Evolutionary conservation across 768 basidiomycete genomes (phyloP).

Genomic region (Hemileccinum impolitum): DNA sequence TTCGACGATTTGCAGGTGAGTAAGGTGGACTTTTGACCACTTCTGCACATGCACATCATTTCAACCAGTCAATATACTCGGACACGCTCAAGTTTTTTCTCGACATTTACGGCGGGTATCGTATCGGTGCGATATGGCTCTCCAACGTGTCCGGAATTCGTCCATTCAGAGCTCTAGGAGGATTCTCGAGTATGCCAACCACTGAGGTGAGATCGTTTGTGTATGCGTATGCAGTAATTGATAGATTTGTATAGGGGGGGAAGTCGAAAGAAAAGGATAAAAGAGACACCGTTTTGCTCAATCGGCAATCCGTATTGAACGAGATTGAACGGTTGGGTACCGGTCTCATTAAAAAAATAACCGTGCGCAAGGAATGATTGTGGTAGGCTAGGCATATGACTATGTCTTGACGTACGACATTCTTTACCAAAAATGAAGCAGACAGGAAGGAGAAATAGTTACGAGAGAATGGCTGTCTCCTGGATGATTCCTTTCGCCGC

Average conservation of each 20-base stretch:
- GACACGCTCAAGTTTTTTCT: conserved; percentile 82
- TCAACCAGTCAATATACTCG: conserved; percentile 58
- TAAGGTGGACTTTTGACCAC: not conserved
- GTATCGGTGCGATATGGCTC: conserved; percentile 86
- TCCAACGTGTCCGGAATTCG: conserved; percentile 58
- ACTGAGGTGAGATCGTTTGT: conserved; percentile 27
- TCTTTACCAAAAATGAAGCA: not conserved
- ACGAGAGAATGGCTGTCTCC: conserved; percentile 27
- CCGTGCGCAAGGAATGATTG: conserved; percentile 7
- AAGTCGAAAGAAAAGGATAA: conserved; percentile 49
- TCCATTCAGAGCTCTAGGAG: conserved; percentile 77
- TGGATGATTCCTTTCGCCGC: conserved; percentile 24
- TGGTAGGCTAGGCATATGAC: not conserved
- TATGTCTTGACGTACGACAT: not conserved
- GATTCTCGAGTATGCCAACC: conserved; percentile 68
- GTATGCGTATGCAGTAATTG: not conserved
- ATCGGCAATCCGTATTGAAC: conserved; percentile 59
- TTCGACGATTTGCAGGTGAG: conserved; percentile 71
- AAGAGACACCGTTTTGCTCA: conserved; percentile 55
- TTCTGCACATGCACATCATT: conserved; percentile 2
- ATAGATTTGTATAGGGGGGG: conserved; percentile 16
- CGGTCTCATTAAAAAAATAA: conserved; percentile 57
- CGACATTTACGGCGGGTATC: conserved; percentile 75
- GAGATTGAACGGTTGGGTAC: conserved; percentile 78
- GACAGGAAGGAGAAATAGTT: not conserved